These are phyloP conservation scores for Asterochloris erici DNA, from an alignment of 139 green algal genomes.

Conservation along the genomic window DNA sequence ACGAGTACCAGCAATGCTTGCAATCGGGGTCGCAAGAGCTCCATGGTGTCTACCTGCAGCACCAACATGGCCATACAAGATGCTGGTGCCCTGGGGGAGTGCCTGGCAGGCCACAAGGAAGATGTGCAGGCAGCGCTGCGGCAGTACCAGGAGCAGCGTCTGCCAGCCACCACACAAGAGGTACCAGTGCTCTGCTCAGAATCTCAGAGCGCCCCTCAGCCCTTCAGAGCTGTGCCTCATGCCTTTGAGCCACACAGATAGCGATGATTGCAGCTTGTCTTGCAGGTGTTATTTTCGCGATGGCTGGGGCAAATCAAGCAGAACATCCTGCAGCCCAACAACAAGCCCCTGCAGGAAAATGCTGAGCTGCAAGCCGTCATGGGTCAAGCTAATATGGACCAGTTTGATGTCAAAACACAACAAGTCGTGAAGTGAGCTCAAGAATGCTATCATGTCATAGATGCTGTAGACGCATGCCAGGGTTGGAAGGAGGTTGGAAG, in stretches of 20 bases:
- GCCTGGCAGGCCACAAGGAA: not conserved
- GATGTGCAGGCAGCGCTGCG: constrained; percentile 12
- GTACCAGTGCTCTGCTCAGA: not conserved
- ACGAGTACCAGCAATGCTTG: not conserved
- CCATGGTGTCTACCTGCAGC: constrained; percentile 4
- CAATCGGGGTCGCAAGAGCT: not conserved
- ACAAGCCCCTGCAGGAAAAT: not conserved
- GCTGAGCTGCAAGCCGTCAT: not conserved
- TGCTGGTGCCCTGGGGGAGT: constrained; percentile 7
- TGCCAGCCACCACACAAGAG: constrained; percentile 14
- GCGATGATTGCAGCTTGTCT: not conserved
- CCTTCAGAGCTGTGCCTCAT: not conserved
- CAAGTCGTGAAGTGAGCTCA: no score
- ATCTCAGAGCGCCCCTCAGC: not conserved
- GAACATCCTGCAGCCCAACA: not conserved
- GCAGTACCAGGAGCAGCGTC: not conserved
- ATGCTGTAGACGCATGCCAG: no score
- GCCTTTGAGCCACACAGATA: not conserved
- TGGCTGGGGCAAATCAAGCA: constrained; percentile 25
- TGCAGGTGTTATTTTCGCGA: constrained; percentile 23
- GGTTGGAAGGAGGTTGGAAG: no score
- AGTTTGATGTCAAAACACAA: no score
- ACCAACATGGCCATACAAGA: constrained; percentile 30
- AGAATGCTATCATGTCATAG: no score
- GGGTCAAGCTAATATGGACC: no score